phyloP scores from a whole-genome alignment of 495 filamentous ascomycete genomes.

The Penicillium fimorum region DNA sequence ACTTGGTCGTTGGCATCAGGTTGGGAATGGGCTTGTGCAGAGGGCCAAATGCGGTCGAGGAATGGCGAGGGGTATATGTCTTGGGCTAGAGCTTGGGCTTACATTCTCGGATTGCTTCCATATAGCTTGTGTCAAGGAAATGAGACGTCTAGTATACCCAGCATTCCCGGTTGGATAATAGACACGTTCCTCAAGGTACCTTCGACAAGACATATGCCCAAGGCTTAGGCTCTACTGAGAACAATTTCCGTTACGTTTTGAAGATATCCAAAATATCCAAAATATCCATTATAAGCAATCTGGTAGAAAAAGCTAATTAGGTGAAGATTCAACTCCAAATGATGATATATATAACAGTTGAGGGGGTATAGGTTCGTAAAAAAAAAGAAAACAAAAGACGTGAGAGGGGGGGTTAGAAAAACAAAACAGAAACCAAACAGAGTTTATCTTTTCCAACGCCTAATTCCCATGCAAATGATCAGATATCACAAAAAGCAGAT shows the following conservation, averaged over 20 bases:
- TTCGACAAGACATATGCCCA: neutral
- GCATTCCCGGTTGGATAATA: constrained; percentile 1
- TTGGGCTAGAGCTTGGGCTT: neutral
- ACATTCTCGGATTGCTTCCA: neutral
- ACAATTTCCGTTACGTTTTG: neutral
- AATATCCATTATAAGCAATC: constrained; percentile 4
- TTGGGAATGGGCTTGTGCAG: neutral
- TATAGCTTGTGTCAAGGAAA: neutral
- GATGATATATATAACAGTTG: constrained; percentile 10
- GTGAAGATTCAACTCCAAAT: constrained; percentile 6
- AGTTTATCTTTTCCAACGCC: constrained; percentile 12
- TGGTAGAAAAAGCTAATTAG: constrained; percentile 7
- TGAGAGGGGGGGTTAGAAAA: neutral
- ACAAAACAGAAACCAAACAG: neutral
- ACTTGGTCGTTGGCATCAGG: neutral
- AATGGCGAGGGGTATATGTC: neutral
- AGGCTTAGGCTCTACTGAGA: neutral
- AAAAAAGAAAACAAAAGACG: too few species aligned
- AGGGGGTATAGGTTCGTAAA: constrained; percentile 11
- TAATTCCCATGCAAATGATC: constrained; percentile 8
- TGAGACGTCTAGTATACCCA: neutral
- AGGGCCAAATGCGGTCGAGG: neutral
- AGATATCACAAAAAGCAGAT: neutral
- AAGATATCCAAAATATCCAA: neutral
- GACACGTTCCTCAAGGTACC: constrained; percentile 7